Base-by-base conservation (phyloP, 148 eudicot genomes). In the Fagopyrum esculentum region DNA sequence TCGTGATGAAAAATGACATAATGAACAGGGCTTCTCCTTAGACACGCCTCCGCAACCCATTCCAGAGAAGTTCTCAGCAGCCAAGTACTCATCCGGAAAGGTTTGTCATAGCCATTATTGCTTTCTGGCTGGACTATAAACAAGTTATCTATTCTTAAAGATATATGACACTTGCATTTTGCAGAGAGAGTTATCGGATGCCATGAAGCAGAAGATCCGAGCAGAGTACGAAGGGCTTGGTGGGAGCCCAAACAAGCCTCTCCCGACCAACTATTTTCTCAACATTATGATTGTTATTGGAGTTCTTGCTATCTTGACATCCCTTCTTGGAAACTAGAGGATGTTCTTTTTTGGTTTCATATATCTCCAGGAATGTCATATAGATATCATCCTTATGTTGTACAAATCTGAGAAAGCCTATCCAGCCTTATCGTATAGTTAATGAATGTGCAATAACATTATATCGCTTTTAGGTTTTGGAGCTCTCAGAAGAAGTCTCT, bases 171-270 rank as follows among this genome's bases (percentile, higher is more conserved):
- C 26, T 71, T 8, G n/a, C 52, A 46, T 71, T 84, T 86, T 90
- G 90, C 97, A 92, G 98, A 90, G 80, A 74, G 97, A 87, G 83
- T 83, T 92, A 0, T 91, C 95, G 49, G 96, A 87, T 44, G 12
- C 91, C 55, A 92, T 90, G 98, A 95, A 90, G 88, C 87, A 83
- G 84, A 92, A 95, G 88, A 92, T 92, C 74, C 83, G 93, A 45
- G 92, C 97, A 77, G 97, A 91, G 78, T 91, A 89, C 74, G 85
- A 92, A 87, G 93, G 77, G 6, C 13, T 90, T 49, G 98, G 98
- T 74, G 98, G 98, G 68, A 87, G 96, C 85, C 98, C 96, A 66
- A 83, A 90, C 83, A 92, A 86, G 86, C 96, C 97, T 82, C 97
- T 95, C 80, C 89, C 84, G 6, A 83, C 97, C 17, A 95, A 95